phyloP scores from a whole-genome alignment of 2,329 filamentous ascomycete species.

The Xylaria sp. region DNA sequence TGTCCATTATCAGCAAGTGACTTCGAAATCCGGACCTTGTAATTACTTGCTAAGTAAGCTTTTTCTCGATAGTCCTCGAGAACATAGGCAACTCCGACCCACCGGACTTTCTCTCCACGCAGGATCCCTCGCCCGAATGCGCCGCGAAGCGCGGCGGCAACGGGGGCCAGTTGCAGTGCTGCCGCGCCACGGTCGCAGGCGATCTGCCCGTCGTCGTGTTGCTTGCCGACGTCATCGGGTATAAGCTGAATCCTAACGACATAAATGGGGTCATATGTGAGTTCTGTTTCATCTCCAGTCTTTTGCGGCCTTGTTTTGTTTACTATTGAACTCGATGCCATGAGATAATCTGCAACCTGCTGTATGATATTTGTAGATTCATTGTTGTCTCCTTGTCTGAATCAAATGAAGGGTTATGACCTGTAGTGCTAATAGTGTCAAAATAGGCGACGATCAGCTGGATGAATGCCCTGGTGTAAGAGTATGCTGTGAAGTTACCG shows the following conservation, averaged over 20 bases:
- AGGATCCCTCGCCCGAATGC: conserved; percentile 46
- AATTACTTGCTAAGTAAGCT: not conserved
- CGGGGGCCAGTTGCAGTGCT: conserved; percentile 48
- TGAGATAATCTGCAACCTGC: not conserved
- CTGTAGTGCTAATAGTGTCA: conserved; percentile 16
- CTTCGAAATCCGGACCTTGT: not conserved
- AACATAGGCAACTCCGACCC: conserved; percentile 44
- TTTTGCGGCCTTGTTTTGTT: not conserved
- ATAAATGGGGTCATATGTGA: conserved; percentile 49
- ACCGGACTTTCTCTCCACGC: conserved; percentile 43
- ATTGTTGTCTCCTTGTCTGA: not conserved
- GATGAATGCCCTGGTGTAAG: conserved; percentile 47
- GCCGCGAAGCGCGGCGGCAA: conserved; percentile 47
- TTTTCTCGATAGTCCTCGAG: conserved; percentile 36
- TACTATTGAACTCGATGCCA: not conserved
- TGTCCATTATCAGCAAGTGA: too few species aligned
- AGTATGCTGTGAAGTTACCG: conserved; percentile 50
- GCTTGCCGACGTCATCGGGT: conserved; percentile 47
- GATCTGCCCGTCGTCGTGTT: conserved; percentile 47
- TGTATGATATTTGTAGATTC: not conserved
- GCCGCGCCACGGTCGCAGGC: conserved; percentile 45
- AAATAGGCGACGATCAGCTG: conserved; percentile 43
- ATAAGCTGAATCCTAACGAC: conserved; percentile 48
- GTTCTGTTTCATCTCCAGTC: conserved; percentile 16
- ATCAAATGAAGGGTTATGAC: not conserved